Evolutionary conservation across 2,329 filamentous ascomycete species (phyloP).

Genomic region (Pseudogymnoascus sp.): DNA sequence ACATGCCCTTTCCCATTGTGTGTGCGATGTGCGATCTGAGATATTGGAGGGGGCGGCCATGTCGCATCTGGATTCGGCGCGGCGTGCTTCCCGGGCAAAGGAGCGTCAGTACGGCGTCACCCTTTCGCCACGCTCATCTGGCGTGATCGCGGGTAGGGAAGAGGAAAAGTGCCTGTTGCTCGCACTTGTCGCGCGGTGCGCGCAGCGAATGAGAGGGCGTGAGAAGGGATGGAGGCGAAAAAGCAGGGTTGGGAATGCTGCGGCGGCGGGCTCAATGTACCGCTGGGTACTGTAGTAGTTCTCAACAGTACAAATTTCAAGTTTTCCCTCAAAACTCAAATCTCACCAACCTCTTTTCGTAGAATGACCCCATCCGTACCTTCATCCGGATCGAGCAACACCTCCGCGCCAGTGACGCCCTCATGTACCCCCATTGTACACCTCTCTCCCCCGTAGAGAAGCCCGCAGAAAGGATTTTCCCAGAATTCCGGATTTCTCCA

Average conservation of each 20-base stretch:
- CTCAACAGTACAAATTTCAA: not conserved
- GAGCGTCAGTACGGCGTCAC: not conserved
- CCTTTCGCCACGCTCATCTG: not conserved
- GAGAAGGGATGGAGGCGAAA: not conserved
- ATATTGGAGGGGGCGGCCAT: not conserved
- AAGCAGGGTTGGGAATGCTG: not conserved
- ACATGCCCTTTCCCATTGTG: too few relatives aligned
- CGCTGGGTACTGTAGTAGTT: not conserved
- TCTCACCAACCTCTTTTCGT: not conserved
- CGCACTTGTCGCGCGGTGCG: not conserved
- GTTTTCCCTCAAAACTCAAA: not conserved
- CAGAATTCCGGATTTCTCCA: too few relatives aligned
- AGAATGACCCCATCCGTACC: too few relatives aligned
- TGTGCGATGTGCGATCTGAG: not conserved
- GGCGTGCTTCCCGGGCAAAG: not conserved
- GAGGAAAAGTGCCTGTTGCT: not conserved
- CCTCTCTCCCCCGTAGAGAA: not conserved
- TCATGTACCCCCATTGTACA: not conserved
- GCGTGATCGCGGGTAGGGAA: not conserved
- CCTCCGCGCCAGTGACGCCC: not conserved
- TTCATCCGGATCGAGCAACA: not conserved
- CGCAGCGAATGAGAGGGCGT: not conserved
- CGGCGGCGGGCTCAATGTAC: too few relatives aligned
- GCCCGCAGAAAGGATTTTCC: too few relatives aligned
- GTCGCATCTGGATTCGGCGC: not conserved